These are phyloP conservation scores for Xylaria multiplex DNA, from an alignment of 2,329 filamentous ascomycete species.

Conservation along the genomic window DNA sequence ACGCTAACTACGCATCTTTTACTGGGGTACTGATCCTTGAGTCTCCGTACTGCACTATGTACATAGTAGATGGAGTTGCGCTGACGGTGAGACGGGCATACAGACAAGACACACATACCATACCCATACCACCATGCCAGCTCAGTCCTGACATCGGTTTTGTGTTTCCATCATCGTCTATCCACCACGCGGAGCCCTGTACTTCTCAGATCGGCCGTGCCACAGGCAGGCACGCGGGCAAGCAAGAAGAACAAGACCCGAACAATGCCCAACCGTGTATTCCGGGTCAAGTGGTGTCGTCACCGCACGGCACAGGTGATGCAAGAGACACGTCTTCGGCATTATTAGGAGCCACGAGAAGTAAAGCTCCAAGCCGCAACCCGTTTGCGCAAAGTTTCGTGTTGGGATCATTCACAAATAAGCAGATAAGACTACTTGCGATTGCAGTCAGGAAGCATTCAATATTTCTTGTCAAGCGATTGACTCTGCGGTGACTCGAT, in stretches of 20 bases:
- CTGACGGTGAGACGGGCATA: slow-evolving; percentile 22
- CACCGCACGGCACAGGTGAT: not conserved
- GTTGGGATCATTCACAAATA: not conserved
- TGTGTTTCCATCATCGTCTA: not conserved
- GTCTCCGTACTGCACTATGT: too few species aligned
- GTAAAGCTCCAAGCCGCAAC: slow-evolving; percentile 9
- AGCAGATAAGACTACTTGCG: not conserved
- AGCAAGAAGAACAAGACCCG: not conserved
- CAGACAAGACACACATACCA: slow-evolving; percentile 2
- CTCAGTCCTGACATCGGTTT: too few species aligned
- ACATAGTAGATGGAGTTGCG: slow-evolving; percentile 5
- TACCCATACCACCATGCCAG: not conserved
- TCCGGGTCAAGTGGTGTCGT: not conserved
- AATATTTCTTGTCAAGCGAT: not conserved
- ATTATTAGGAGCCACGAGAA: slow-evolving; percentile 26
- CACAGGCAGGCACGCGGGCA: not conserved
- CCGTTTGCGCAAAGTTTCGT: not conserved
- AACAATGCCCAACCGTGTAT: not conserved
- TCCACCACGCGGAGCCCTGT: not conserved
- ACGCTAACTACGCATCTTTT: too few species aligned
- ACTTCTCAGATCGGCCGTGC: not conserved
- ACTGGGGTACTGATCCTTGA: slow-evolving; percentile 8
- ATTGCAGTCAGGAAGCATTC: slow-evolving; percentile 2
- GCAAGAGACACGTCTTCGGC: slow-evolving; percentile 21
- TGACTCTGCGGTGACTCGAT: slow-evolving; percentile 10